A percentile compares a stretch with the other conserved stretches of the same genome.
Conservation (phyloP, 352 stramenopile genomes). For the Globisporangium middletonii region DNA sequence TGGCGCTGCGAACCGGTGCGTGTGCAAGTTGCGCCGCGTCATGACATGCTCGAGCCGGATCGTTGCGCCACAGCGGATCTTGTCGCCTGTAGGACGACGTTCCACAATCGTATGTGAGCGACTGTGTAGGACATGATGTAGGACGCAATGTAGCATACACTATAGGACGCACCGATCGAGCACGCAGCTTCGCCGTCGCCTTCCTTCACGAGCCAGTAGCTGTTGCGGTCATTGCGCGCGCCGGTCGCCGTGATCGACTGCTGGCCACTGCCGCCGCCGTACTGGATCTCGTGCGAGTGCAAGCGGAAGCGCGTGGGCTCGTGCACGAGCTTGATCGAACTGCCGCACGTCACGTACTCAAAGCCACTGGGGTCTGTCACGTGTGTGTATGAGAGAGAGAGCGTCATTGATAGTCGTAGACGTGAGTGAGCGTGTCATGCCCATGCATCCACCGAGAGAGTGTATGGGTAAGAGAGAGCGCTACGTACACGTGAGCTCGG, state of each 20-base stretch:
- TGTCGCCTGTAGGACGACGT: constrained; percentile 23
- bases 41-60: constrained; percentile 72
- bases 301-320: constrained; percentile 66
- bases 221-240: constrained; percentile 76
- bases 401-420: not conserved
- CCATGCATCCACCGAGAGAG: not conserved
- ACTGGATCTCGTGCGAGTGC: constrained; percentile 81
- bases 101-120: not conserved
- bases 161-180: constrained; percentile 16
- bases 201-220: constrained; percentile 85
- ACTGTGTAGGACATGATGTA: not conserved
- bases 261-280: constrained; percentile 70
- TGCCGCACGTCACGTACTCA: constrained; percentile 78
- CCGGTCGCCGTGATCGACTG: constrained; percentile 72
- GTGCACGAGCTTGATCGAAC: constrained; percentile 80
- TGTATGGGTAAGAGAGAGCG: not conserved
- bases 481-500: constrained; percentile 61
- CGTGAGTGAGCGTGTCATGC: not conserved
- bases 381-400: too few species aligned
- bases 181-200: constrained; percentile 44
- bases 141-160: too few species aligned
- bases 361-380: constrained; percentile 59
- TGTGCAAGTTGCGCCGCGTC: constrained; percentile 78
- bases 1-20: constrained; percentile 64
- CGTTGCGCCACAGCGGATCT: constrained; percentile 54